Conservation (phyloP, 2,329 filamentous ascomycete species). For the Coleophoma cylindrospora region DNA sequence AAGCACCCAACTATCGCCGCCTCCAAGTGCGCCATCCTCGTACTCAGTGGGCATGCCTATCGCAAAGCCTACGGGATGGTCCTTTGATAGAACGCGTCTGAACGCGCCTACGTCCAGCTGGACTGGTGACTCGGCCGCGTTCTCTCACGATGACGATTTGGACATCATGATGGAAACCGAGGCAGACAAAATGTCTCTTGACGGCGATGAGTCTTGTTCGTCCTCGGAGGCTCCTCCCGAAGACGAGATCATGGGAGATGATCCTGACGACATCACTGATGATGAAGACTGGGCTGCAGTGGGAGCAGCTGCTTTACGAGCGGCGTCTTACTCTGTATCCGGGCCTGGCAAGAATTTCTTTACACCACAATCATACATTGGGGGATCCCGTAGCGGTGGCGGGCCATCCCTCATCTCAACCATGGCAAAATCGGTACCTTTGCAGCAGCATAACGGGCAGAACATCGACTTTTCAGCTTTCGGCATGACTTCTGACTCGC, state of each 20-base stretch:
- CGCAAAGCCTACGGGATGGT: slow-evolving; percentile 36
- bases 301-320: slow-evolving; percentile 77
- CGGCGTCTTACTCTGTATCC: slow-evolving; percentile 55
- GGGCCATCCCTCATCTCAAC: slow-evolving; percentile 18
- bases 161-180: slow-evolving; percentile 73
- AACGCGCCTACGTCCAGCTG: slow-evolving; percentile 54
- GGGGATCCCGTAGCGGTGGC: slow-evolving; percentile 29
- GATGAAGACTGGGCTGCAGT: slow-evolving; percentile 95
- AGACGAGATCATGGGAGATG: slow-evolving; percentile 65
- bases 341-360: slow-evolving; percentile 44
- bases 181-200: slow-evolving; percentile 92
- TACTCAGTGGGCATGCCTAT: slow-evolving; percentile 53
- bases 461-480: slow-evolving; percentile 44
- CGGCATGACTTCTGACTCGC: slow-evolving; percentile 48
- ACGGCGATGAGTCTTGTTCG: slow-evolving; percentile 68
- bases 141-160: slow-evolving; percentile 64
- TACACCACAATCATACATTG: slow-evolving; percentile 44
- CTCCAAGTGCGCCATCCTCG: slow-evolving; percentile 35
- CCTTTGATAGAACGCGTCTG: slow-evolving; percentile 41
- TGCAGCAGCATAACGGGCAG: slow-evolving; percentile 30
- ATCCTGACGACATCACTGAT: slow-evolving; percentile 83
- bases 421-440: slow-evolving; percentile 25
- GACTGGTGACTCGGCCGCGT: slow-evolving; percentile 67
- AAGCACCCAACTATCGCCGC: slow-evolving; percentile 33
- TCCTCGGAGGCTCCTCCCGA: slow-evolving; percentile 67